These are phyloP conservation scores for Neurospora sp. DNA, from an alignment of 495 filamentous ascomycete genomes.

Conservation along the genomic window DNA sequence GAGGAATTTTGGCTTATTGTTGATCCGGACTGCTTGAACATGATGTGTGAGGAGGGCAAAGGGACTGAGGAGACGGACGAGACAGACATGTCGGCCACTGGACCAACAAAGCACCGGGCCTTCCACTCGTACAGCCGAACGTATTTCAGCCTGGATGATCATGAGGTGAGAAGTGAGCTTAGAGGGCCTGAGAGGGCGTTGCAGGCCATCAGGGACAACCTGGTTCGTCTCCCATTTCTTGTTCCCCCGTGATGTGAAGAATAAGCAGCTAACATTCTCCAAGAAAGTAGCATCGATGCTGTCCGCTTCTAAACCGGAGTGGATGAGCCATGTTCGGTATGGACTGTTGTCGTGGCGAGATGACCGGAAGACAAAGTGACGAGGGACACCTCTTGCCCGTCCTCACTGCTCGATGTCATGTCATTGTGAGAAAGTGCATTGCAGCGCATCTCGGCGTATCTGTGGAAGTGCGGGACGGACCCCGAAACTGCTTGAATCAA, in stretches of 20 bases:
- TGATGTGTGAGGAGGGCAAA: neutral
- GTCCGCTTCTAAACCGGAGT: constrained; percentile 2
- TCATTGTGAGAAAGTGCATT: neutral
- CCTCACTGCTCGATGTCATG: neutral
- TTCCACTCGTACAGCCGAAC: constrained; percentile 10
- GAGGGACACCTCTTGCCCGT: neutral
- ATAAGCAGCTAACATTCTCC: neutral
- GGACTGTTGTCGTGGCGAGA: constrained; percentile 9
- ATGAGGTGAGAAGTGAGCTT: neutral
- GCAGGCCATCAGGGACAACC: constrained; percentile 1
- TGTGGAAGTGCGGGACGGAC: neutral
- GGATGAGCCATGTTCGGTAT: constrained; percentile 3
- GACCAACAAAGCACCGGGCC: neutral
- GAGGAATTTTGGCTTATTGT: constrained; percentile 12
- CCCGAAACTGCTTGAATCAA: neutral
- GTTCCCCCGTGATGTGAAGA: neutral
- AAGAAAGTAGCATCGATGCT: neutral
- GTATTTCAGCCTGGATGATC: constrained; percentile 4
- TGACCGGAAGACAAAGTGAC: neutral
- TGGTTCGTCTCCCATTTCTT: constrained; percentile 1
- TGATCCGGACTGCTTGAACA: neutral
- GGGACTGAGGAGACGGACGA: neutral
- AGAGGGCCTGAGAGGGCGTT: constrained; percentile 4
- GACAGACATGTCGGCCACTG: neutral
- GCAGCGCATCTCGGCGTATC: neutral